phyloP scores from a whole-genome alignment of 139 green algal species.

The Chlorella sp. region DNA sequence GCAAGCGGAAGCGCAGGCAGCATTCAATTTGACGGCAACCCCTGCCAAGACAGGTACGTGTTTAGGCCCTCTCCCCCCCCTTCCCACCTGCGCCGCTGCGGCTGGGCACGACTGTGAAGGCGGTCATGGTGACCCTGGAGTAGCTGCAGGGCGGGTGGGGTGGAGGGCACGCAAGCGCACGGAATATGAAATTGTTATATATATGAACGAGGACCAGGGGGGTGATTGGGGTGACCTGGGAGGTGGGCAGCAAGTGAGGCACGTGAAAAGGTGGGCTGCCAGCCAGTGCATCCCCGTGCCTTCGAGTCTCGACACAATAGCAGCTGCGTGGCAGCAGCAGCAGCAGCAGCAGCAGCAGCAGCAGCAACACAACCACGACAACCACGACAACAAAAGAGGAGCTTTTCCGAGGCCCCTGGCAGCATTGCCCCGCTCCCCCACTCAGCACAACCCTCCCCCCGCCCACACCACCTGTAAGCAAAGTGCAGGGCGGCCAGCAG shows the following conservation, averaged over 20 bases:
- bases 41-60: not conserved
- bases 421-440: not conserved
- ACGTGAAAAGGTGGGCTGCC: not conserved
- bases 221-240: not conserved
- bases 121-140: conserved; percentile 34
- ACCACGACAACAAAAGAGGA: no score
- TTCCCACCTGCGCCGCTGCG: conserved; percentile 46
- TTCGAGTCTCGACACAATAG: no score
- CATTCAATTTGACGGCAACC: not conserved
- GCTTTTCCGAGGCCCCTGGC: no score
- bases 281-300: no score
- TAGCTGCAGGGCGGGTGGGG: conserved; percentile 13
- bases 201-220: no score
- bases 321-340: no score
- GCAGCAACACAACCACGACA: no score
- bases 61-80: not conserved
- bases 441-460: not conserved
- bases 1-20: no score
- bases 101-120: conserved; percentile 64
- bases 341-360: no score
- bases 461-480: conserved; percentile 64
- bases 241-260: not conserved
- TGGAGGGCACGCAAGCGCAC: not conserved
- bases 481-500: conserved; percentile 74
- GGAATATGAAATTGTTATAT: no score